Evolutionary conservation across 768 basidiomycete species (phyloP), one percentile per base, ranked within the genome.

Genomic region (Boletus insuetus): DNA sequence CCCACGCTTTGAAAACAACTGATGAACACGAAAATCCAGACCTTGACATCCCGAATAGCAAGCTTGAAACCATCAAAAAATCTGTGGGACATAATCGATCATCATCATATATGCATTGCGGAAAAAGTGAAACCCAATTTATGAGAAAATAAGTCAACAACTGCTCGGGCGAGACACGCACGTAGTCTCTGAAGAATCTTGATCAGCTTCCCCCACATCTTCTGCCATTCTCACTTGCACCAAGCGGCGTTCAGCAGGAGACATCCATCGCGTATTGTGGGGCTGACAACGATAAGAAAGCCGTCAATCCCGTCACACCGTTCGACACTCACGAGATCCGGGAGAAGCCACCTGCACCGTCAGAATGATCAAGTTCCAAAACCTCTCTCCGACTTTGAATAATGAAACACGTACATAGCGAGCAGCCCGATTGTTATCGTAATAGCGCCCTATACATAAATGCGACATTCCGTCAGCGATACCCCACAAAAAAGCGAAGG

Each of bases 141-240:
- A 24, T 9, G 8, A 26, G 1, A 8, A 26, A 34, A 34, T 0
- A 11, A 12, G 12, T 34, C 14, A 14, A 12, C 34, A 3, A 14
- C 14, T 34, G 11, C 32, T 34, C 11, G 3, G 10, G 20, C 19
- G n/a, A 24, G 24, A 39, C 5, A 56, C 66, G 34, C 40, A 66
- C 63, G 57, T 59, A 1, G 54, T 22, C 14, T 63, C 17, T 0
- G 35, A 31, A 2, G 55, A 37, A 59, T 86, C 83, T 61, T 77
- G 71, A 60, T 87, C 86, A 0, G 84, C 85, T 67, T 86, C 84
- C 6, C 86, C 84, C 5, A 81, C 81, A 59, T 86, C 86, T 65
- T 87, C 84, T 1, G 85, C 81, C 7, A 87, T 75, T 14, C 86
- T 82, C 17, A 78, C 82, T 70, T 84, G 85, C 4, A 82, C 85